phyloP scores from a whole-genome alignment of 306 rosid genomes.

The Rosa chinensis region DNA sequence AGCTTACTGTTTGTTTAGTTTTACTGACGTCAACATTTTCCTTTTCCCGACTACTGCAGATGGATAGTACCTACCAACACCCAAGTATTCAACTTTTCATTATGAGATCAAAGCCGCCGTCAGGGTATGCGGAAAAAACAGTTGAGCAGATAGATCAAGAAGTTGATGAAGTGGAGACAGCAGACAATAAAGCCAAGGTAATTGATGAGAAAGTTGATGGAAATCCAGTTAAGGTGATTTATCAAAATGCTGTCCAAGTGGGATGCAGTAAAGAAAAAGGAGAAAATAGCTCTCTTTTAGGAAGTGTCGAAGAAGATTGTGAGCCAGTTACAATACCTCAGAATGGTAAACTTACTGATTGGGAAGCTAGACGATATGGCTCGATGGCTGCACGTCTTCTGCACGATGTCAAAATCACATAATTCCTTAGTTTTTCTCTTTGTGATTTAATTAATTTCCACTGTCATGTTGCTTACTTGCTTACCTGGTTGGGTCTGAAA shows the following conservation, averaged over 20 bases:
- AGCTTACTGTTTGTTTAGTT: background rate
- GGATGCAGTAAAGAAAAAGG: constrained; percentile 22
- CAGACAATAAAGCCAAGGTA: constrained; percentile 16
- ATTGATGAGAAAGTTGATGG: constrained; percentile 26
- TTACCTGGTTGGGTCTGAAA: background rate
- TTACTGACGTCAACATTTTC: background rate
- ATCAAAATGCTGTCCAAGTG: constrained; percentile 24
- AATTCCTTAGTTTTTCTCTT: constrained; percentile 6
- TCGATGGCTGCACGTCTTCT: constrained; percentile 86
- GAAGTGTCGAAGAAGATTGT: constrained; percentile 33
- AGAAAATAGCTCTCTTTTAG: constrained; percentile 28
- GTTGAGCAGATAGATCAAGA: constrained; percentile 27
- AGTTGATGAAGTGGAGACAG: constrained; percentile 33
- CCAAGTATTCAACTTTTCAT: constrained; percentile 80
- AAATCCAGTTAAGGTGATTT: constrained; percentile 19
- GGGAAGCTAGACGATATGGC: constrained; percentile 89
- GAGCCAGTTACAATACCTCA: constrained; percentile 27
- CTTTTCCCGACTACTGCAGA: constrained; percentile 41
- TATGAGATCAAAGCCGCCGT: constrained; percentile 50
- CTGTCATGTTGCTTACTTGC: background rate
- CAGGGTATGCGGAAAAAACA: constrained; percentile 31
- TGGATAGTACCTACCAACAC: constrained; percentile 91
- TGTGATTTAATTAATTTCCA: background rate
- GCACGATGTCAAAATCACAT: constrained; percentile 64
- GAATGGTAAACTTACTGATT: constrained; percentile 54